phyloP scores from a whole-genome alignment of 805 yeast genomes.

The Metschnikowia lunata region DNA sequence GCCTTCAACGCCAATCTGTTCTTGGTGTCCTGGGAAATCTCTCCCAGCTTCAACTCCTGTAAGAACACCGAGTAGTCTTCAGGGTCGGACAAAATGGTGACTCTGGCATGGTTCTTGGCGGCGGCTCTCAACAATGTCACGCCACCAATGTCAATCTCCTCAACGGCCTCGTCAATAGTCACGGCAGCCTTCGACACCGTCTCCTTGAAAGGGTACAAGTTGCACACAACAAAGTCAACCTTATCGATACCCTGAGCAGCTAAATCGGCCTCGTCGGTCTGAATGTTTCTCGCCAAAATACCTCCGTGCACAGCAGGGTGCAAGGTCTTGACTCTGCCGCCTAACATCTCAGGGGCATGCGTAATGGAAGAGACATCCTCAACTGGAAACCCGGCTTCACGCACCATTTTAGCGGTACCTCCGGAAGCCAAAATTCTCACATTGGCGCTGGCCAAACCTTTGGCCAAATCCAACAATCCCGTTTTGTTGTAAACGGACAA shows the following conservation, averaged over 20 bases:
- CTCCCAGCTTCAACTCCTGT: conserved; percentile 70
- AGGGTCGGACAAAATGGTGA: conserved; percentile 93
- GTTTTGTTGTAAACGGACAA: conserved; percentile 97
- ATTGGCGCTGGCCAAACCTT: conserved; percentile 83
- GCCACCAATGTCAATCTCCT: conserved; percentile 96
- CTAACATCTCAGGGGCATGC: conserved; percentile 98
- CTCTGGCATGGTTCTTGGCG: conserved; percentile 96
- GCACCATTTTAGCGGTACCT: conserved; percentile 89
- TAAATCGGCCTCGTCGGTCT: conserved; percentile 85
- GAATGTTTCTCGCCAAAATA: conserved; percentile 90
- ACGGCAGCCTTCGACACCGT: conserved; percentile 94
- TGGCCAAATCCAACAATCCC: conserved; percentile 91
- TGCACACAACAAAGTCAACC: conserved; percentile 96
- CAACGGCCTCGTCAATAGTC: conserved; percentile 95
- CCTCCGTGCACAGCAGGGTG: conserved; percentile 99
- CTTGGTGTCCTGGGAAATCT: conserved; percentile 67
- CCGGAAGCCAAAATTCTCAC: conserved; percentile 95
- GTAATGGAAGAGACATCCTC: conserved; percentile 94
- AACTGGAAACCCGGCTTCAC: conserved; percentile 97
- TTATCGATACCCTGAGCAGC: conserved; percentile 87
- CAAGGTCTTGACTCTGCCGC: conserved; percentile 96
- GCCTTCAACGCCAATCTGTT: conserved; percentile 91
- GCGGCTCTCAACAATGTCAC: conserved; percentile 97
- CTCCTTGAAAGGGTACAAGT: conserved; percentile 96
- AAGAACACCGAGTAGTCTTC: conserved; percentile 84